These are phyloP conservation scores for Hypocrella siamensis DNA, from an alignment of 2,329 filamentous ascomycete species.

Conservation along the genomic window DNA sequence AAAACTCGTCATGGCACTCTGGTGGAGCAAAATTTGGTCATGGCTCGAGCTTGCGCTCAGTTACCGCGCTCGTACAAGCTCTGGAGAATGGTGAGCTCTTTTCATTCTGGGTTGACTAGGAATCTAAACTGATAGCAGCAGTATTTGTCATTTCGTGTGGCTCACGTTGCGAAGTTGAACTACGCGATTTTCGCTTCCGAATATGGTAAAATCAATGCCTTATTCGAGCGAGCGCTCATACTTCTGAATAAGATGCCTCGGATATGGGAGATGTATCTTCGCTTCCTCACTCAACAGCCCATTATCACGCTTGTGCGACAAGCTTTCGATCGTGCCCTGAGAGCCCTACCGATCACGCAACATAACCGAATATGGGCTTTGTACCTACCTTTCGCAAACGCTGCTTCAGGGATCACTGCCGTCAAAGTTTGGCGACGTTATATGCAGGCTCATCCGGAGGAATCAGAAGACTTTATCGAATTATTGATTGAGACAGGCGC, in stretches of 20 bases:
- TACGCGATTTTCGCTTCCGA: constrained; percentile 64
- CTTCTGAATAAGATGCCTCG: constrained; percentile 96
- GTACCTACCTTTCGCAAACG: constrained; percentile 82
- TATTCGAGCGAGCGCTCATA: constrained; percentile 85
- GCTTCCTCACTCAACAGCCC: constrained; percentile 83
- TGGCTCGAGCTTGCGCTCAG: constrained; percentile 81
- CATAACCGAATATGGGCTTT: constrained; percentile 91
- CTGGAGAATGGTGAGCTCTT: constrained; percentile 67
- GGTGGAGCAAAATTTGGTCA: constrained; percentile 70
- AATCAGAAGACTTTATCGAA: constrained; percentile 89
- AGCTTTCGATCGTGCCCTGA: constrained; percentile 82
- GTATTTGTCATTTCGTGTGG: constrained; percentile 76
- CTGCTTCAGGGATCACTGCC: constrained; percentile 76
- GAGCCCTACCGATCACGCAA: constrained; percentile 84
- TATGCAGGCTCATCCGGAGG: constrained; percentile 92
- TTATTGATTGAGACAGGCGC: constrained; percentile 65
- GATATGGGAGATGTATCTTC: constrained; percentile 96
- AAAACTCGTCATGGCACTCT: constrained; percentile 75
- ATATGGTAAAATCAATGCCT: constrained; percentile 82
- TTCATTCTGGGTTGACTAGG: not conserved
- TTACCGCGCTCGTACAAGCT: constrained; percentile 93
- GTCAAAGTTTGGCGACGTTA: constrained; percentile 91
- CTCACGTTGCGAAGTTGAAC: constrained; percentile 70
- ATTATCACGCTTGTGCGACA: constrained; percentile 72
- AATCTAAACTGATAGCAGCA: constrained; percentile 15